phyloP scores from a whole-genome alignment of 371 early-diverging fungal genomes.

The Lichtheimia ornata region DNA sequence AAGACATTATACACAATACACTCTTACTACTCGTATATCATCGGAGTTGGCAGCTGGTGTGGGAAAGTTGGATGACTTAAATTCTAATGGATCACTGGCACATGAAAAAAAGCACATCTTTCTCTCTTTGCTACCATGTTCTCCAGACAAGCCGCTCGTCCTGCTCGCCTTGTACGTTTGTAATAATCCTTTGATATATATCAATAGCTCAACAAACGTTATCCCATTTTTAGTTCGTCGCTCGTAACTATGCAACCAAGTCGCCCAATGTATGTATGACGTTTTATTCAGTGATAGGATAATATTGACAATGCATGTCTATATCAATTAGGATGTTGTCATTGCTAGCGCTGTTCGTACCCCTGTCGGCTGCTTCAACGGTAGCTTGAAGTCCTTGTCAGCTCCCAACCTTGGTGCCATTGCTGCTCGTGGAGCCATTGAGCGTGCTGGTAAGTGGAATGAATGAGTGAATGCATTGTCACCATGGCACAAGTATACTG shows the following conservation, averaged over 20 bases:
- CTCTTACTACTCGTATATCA: too few species aligned
- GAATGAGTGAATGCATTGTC: neutral
- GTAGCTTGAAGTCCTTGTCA: conserved; percentile 62
- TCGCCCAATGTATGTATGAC: conserved; percentile 31
- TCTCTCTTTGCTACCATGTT: conserved; percentile 23
- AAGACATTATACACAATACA: too few species aligned
- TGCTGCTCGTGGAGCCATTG: conserved; percentile 75
- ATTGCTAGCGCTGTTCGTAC: conserved; percentile 69
- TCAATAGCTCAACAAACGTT: neutral
- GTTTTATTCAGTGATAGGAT: neutral
- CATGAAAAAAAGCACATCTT: neutral
- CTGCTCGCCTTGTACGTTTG: conserved; percentile 21
- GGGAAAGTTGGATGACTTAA: too few species aligned
- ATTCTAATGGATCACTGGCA: too few species aligned
- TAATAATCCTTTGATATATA: neutral
- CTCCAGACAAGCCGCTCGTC: conserved; percentile 23
- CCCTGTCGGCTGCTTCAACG: conserved; percentile 77
- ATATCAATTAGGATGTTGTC: conserved; percentile 54
- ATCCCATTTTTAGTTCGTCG: conserved; percentile 17
- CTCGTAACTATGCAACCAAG: conserved; percentile 39
- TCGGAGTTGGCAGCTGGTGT: too few species aligned
- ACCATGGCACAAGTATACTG: neutral
- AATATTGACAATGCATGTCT: too few species aligned
- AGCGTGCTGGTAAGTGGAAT: conserved; percentile 52
- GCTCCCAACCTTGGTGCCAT: conserved; percentile 73